phyloP scores from a whole-genome alignment of 2,329 filamentous ascomycete species.

The Pseudocercospora cruenta region DNA sequence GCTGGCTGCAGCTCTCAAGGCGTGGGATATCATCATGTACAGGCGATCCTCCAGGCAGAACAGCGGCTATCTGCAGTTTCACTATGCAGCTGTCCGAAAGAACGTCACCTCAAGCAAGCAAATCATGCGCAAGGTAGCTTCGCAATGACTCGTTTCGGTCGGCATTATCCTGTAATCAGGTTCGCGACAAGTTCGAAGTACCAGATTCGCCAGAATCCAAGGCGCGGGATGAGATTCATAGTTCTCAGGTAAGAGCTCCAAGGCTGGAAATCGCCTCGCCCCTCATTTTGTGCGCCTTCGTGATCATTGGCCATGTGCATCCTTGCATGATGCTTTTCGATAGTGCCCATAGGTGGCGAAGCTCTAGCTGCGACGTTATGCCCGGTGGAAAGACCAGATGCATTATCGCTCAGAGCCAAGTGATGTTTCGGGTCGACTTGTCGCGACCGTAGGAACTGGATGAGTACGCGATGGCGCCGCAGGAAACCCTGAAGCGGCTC shows the following conservation, averaged over 20 bases:
- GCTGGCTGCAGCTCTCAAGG: conserved; percentile 18
- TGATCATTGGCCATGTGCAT: conserved; percentile 22
- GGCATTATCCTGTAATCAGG: conserved; percentile 10
- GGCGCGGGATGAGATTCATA: conserved; percentile 22
- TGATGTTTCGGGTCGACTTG: conserved; percentile 16
- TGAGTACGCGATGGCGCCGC: conserved; percentile 12
- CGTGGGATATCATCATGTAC: conserved; percentile 25
- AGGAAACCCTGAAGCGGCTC: conserved; percentile 13
- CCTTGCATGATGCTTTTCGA: conserved; percentile 24
- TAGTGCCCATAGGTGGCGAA: conserved; percentile 23
- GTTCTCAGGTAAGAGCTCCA: conserved; percentile 5
- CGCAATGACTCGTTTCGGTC: conserved; percentile 14
- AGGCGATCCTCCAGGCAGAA: conserved; percentile 22
- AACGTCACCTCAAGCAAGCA: conserved; percentile 16
- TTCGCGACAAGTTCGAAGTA: conserved; percentile 2
- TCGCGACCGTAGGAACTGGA: conserved; percentile 14
- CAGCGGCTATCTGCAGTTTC: conserved; percentile 25
- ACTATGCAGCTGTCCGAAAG: conserved; percentile 23
- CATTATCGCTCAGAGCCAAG: conserved; percentile 21
- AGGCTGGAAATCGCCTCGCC: conserved; percentile 4
- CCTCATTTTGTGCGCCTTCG: conserved; percentile 16
- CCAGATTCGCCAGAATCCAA: conserved; percentile 5
- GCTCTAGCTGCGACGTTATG: conserved; percentile 25
- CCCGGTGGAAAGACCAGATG: conserved; percentile 9
- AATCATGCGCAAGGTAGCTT: conserved; percentile 10